These are phyloP conservation scores for Cyberlindnera lachancei DNA, from an alignment of 805 yeast genomes.

Conservation along the genomic window DNA sequence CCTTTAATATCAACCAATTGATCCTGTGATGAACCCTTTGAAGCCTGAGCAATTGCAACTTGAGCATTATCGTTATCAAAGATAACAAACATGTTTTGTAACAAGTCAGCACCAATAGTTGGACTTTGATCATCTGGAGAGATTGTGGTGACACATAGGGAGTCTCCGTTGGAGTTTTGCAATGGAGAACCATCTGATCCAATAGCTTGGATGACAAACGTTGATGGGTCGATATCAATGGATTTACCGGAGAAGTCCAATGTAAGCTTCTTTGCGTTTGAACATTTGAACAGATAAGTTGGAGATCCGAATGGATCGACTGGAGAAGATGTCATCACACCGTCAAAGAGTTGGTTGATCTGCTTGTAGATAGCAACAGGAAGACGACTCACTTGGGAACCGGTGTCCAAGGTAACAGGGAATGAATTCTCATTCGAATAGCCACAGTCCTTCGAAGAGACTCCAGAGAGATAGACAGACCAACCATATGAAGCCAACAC, in stretches of 20 bases:
- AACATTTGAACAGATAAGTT: slow-evolving; percentile 26
- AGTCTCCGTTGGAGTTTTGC: slow-evolving; percentile 10
- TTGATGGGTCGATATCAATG: slow-evolving; percentile 6
- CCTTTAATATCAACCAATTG: slow-evolving; percentile 10
- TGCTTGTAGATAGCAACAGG: slow-evolving; percentile 7
- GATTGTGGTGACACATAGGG: slow-evolving; percentile 10
- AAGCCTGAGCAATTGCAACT: slow-evolving; percentile 12
- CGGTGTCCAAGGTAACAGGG: slow-evolving; percentile 11
- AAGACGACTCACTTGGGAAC: slow-evolving; percentile 8
- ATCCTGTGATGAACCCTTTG: slow-evolving; percentile 2
- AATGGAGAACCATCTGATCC: slow-evolving; percentile 4
- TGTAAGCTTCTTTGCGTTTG: slow-evolving; percentile 8
- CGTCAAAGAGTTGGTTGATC: slow-evolving; percentile 14
- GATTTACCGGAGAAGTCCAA: slow-evolving; percentile 13
- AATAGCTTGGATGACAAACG: slow-evolving; percentile 7
- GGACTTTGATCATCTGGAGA: slow-evolving; percentile 1
- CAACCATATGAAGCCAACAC: not conserved
- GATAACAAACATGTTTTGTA: slow-evolving; percentile 11
- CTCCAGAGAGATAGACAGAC: slow-evolving; percentile 5
- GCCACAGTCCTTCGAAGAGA: slow-evolving; percentile 14
- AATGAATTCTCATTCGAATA: slow-evolving; percentile 2
- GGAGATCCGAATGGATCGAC: slow-evolving; percentile 30
- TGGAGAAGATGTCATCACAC: slow-evolving; percentile 2
- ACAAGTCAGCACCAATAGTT: slow-evolving; percentile 11
- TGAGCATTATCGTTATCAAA: slow-evolving; percentile 15